A percentile compares a stretch with the other conserved stretches of the same genome.
phyloP scores from a whole-genome alignment of 129 eudicot genomes.

The Artemisia tridentata region DNA sequence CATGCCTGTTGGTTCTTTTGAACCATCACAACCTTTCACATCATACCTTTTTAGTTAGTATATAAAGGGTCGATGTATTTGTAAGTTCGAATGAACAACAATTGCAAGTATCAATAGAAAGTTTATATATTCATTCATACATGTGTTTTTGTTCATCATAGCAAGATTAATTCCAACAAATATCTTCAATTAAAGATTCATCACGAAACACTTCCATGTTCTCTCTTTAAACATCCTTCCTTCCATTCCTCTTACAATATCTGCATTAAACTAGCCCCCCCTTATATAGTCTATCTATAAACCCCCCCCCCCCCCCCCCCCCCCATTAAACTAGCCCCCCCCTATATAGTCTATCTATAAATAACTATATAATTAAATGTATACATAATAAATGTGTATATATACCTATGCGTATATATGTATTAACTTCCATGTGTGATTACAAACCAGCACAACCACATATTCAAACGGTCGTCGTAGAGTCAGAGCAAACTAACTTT shows the following conservation, averaged over 20 bases:
- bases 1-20: too few species aligned
- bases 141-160: too few species aligned
- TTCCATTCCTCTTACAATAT: conserved; percentile 43
- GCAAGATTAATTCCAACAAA: too few species aligned
- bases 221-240: conserved; percentile 48
- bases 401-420: background rate
- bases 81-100: too few species aligned
- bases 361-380: background rate
- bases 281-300: too few species aligned
- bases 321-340: too few species aligned
- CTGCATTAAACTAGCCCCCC: conserved; percentile 52
- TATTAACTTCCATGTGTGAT: conserved; percentile 30
- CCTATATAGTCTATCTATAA: conserved; percentile 11
- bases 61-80: too few species aligned
- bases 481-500: conserved; percentile 29
- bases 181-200: conserved; percentile 57
- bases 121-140: too few species aligned
- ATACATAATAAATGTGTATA: background rate
- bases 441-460: conserved; percentile 38
- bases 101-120: too few species aligned
- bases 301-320: too few species aligned
- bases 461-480: conserved; percentile 16
- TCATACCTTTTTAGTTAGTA: too few species aligned
- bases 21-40: too few species aligned
- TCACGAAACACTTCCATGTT: conserved; percentile 74